Conservation (phyloP, 2,329 filamentous ascomycete genomes). For the Aureobasidium mangrovei region DNA sequence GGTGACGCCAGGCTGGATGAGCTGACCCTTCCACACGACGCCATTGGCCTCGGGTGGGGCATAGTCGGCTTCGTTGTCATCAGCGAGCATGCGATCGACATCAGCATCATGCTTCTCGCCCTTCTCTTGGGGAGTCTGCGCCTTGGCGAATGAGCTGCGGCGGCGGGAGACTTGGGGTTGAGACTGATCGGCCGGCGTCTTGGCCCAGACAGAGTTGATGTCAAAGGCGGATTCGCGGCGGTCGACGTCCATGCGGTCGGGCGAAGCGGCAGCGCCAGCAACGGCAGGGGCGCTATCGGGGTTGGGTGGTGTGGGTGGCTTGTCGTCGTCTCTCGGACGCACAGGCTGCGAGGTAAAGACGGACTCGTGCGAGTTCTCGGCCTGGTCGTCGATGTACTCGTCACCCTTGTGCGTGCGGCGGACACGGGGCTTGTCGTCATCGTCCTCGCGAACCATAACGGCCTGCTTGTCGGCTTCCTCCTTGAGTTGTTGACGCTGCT, state of each 20-base stretch:
- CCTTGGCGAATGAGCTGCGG: conserved; percentile 24
- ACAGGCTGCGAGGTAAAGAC: conserved; percentile 39
- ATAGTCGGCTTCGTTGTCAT: conserved; percentile 72
- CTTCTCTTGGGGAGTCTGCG: conserved; percentile 29
- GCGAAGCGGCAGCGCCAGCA: conserved; percentile 21
- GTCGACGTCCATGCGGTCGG: conserved; percentile 29
- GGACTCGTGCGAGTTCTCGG: conserved; percentile 33
- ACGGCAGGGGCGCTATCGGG: not conserved
- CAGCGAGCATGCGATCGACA: conserved; percentile 79
- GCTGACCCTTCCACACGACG: conserved; percentile 67
- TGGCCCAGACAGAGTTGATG: conserved; percentile 76
- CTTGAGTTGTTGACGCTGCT: conserved; percentile 66
- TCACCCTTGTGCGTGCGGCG: conserved; percentile 92
- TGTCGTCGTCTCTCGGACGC: conserved; percentile 31
- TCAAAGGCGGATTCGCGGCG: conserved; percentile 51
- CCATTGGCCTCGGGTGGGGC: conserved; percentile 63
- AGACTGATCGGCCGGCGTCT: conserved; percentile 40
- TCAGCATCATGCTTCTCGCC: conserved; percentile 72
- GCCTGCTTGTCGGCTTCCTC: conserved; percentile 74
- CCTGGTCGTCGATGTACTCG: conserved; percentile 74
- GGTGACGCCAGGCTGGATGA: conserved; percentile 33
- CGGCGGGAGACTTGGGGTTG: conserved; percentile 35
- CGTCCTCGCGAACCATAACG: conserved; percentile 64
- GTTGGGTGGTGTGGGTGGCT: conserved; percentile 1
- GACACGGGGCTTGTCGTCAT: conserved; percentile 62